Evolutionary conservation across 148 eudicot species (phyloP).

Genomic region (Camellia sinensis): DNA sequence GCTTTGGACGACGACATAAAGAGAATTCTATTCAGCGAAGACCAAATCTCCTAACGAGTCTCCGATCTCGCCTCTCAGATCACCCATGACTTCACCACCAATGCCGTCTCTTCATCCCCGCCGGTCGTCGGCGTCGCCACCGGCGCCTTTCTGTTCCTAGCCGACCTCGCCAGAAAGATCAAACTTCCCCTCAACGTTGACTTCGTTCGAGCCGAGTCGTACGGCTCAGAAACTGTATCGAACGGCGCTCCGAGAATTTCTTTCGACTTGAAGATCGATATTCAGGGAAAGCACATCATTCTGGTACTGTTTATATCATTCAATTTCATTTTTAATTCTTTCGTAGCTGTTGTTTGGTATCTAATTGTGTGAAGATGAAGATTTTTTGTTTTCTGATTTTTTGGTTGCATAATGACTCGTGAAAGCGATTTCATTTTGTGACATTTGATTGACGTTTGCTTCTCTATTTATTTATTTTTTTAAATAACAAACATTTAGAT

Average conservation of each 20-base stretch:
- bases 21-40: constrained; percentile 43
- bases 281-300: constrained; percentile 62
- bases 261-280: constrained; percentile 52
- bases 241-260: constrained; percentile 58
- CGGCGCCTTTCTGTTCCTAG: constrained; percentile 66
- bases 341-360: background rate
- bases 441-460: too few species aligned
- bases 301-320: constrained; percentile 34
- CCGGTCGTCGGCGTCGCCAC: constrained; percentile 76
- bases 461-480: too few species aligned
- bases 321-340: background rate
- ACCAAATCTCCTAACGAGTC: constrained; percentile 44
- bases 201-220: constrained; percentile 55
- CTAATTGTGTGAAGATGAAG: too few species aligned
- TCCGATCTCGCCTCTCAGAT: constrained; percentile 55
- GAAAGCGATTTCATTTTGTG: too few species aligned
- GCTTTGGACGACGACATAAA: constrained; percentile 44
- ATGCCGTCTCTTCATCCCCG: background rate
- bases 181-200: constrained; percentile 55
- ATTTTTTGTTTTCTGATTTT: too few species aligned
- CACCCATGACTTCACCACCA: constrained; percentile 26
- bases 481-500: too few species aligned
- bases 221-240: constrained; percentile 57
- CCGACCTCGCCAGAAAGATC: constrained; percentile 70
- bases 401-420: too few species aligned